phyloP scores from a whole-genome alignment of 2,329 filamentous ascomycete species.

The Acrocalymma vagum region DNA sequence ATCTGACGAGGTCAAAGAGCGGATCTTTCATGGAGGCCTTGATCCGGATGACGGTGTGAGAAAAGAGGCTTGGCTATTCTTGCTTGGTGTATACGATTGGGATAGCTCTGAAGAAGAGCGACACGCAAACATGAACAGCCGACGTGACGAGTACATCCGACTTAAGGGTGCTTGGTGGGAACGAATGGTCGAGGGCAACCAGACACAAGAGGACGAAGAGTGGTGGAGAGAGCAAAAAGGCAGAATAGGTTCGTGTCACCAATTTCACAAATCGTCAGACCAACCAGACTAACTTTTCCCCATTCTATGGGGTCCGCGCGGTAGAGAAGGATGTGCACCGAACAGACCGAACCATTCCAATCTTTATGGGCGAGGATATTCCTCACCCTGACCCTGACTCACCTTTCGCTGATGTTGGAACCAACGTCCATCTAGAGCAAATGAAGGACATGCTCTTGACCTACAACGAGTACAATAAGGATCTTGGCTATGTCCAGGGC shows the following conservation, averaged over 20 bases:
- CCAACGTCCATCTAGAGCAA: constrained; percentile 97
- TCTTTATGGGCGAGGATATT: constrained; percentile 95
- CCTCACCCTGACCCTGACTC: constrained; percentile 96
- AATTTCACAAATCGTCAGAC: not conserved
- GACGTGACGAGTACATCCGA: constrained; percentile 91
- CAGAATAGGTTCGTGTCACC: constrained; percentile 78
- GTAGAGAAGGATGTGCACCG: constrained; percentile 98
- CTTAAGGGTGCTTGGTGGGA: constrained; percentile 98
- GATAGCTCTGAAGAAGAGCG: constrained; percentile 87
- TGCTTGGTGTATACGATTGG: constrained; percentile 93
- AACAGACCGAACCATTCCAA: constrained; percentile 92
- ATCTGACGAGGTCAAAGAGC: constrained; percentile 91
- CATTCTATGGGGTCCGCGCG: constrained; percentile 62
- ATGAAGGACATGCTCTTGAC: constrained; percentile 99
- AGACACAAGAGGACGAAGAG: constrained; percentile 82
- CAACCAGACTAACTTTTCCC: constrained; percentile 55
- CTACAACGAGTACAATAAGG: constrained; percentile 97
- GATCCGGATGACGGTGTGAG: constrained; percentile 89
- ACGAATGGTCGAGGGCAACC: constrained; percentile 81
- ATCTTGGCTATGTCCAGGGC: constrained; percentile 95
- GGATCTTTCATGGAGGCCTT: constrained; percentile 95
- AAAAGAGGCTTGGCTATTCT: constrained; percentile 95
- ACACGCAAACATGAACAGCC: constrained; percentile 80
- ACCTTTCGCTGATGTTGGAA: constrained; percentile 90
- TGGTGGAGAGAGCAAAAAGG: constrained; percentile 97